Evolutionary conservation across 2,329 filamentous ascomycete genomes (phyloP).

Genomic region (Didymella arachidicola): DNA sequence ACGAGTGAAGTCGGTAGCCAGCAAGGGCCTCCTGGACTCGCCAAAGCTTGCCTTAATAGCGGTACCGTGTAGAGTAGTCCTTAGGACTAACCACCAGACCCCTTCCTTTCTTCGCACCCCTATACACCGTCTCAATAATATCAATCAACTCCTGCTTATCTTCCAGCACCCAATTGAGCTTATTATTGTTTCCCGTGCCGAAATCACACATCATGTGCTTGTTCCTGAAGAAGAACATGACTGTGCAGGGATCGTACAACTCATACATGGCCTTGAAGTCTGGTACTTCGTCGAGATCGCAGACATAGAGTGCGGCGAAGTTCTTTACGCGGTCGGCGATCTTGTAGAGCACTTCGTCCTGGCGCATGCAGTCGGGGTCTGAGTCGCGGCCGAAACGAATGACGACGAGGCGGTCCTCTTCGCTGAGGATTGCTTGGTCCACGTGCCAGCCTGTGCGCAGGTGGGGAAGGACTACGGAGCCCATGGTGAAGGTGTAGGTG

Average conservation of each 20-base stretch:
- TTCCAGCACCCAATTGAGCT: slow-evolving; percentile 94
- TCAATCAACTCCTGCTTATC: slow-evolving; percentile 99
- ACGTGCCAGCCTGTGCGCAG: slow-evolving; percentile 95
- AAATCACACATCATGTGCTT: slow-evolving; percentile 99
- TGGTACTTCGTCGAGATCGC: slow-evolving; percentile 75
- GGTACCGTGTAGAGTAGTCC: slow-evolving; percentile 74
- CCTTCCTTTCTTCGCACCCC: slow-evolving; percentile 96
- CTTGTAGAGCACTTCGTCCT: slow-evolving; percentile 94
- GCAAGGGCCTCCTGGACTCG: no score
- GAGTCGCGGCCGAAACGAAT: slow-evolving; percentile 92
- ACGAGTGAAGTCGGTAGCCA: no score
- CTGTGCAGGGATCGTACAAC: slow-evolving; percentile 87
- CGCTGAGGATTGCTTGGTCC: slow-evolving; percentile 80
- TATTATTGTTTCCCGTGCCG: slow-evolving; percentile 97
- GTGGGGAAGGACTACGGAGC: slow-evolving; percentile 91
- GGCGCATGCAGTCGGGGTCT: slow-evolving; percentile 79
- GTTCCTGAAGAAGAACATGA: slow-evolving; percentile 98
- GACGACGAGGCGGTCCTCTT: slow-evolving; percentile 91
- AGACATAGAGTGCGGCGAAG: slow-evolving; percentile 82
- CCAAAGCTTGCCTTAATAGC: slow-evolving; percentile 59
- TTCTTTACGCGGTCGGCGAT: slow-evolving; percentile 95
- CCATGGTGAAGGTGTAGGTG: slow-evolving; percentile 57
- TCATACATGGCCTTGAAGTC: slow-evolving; percentile 94
- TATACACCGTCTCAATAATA: slow-evolving; percentile 97
- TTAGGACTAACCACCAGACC: slow-evolving; percentile 97